Base-by-base conservation (phyloP, 345 rosid genomes). In the Gossypium thurberi region DNA sequence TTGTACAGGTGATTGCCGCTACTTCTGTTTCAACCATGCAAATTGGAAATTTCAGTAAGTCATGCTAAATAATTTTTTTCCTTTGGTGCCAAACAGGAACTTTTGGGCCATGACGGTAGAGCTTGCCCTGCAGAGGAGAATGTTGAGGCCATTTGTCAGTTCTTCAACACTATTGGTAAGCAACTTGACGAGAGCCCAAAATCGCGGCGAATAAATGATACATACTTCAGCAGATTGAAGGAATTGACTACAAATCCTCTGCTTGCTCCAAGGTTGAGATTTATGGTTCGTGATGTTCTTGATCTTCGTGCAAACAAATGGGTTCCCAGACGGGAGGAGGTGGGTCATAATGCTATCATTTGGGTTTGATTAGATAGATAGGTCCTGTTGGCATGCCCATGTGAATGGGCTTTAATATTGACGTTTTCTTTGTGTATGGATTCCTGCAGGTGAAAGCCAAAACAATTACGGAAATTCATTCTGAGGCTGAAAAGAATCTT, bases 291-390 rank as follows among this genome's bases (percentile, higher is more conserved):
- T 56, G 61, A 56, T 83, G 91, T 88, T 77, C 84, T 92, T 81
- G 98, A 94, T 75, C 82, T 88, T 74, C 92, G 98, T 37, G 59
- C 84, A 23, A 88, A 83, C 80, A 88, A 84, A 20, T 94, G 98
- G 98, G 84, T 92, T 73, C 98, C 97, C 14, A 83, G 98, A 75
- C 92, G 97, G 21, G 97, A 94, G 80, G 97, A 94, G 98, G 98
- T 92, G 74, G 12, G 74, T 57, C 44, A 33, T 55, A 25, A 12
- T 80, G 43, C 63, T 23, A 26, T 51, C 59, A 50, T 66, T 6
- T 46, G 70, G 18, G 6, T 47, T 66, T 23, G 33, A 44, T 65
- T 44, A 2, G 70, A 47, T 66, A 47, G 55, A 7, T 26, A 8
- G 40, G 40, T 33, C 40, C 8, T 73, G 14, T 18, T 25, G 73